Evolutionary conservation across 306 rosid species (phyloP).

Genomic region (Urtica urens): DNA sequence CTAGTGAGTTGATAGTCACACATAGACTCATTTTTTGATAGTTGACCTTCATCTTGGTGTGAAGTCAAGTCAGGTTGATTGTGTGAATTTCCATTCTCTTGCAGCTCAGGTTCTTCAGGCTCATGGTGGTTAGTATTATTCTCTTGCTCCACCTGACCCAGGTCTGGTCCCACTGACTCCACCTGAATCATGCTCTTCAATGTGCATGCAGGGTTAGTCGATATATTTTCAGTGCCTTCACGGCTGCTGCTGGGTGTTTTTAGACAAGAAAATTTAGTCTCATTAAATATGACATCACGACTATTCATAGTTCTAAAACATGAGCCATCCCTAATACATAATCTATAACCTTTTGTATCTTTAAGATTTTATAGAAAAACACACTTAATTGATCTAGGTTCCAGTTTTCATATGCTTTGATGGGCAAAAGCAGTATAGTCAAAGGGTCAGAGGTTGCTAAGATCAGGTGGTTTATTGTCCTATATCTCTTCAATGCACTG

Average conservation of each 20-base stretch:
- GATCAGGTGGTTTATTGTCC: not conserved
- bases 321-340: not conserved
- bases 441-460: not conserved
- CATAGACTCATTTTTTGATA: not conserved
- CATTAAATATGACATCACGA: not conserved
- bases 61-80: no score
- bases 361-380: not conserved
- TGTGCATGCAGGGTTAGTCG: not conserved
- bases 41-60: not conserved
- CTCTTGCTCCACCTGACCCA: not conserved
- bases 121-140: no score
- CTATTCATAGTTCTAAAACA: not conserved
- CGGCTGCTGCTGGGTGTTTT: no score
- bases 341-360: not conserved
- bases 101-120: no score
- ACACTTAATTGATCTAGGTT: not conserved
- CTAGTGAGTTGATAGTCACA: not conserved
- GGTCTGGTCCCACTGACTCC: not conserved
- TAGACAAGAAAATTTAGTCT: not conserved
- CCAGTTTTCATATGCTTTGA: not conserved
- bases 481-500: not conserved
- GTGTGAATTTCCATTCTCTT: no score
- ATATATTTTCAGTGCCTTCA: not conserved
- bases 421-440: not conserved
- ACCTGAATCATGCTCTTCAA: not conserved